These are phyloP conservation scores for Pestalotiopsis sp. DNA, from an alignment of 2,329 filamentous ascomycete genomes.

Conservation along the genomic window DNA sequence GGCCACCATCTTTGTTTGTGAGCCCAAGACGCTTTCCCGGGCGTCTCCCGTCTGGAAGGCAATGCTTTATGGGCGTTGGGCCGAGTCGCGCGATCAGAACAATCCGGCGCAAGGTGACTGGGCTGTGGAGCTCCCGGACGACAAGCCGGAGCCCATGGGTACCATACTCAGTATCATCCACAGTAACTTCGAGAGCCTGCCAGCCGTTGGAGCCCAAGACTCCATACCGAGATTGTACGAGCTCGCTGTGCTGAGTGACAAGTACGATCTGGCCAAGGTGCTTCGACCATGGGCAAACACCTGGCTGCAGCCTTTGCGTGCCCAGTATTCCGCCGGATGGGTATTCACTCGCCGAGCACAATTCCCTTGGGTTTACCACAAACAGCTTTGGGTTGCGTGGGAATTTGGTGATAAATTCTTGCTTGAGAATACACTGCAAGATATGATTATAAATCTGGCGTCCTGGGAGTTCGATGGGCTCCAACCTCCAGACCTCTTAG, in stretches of 20 bases:
- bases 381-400: not conserved
- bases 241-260: slow-evolving; percentile 30
- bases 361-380: not conserved
- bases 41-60: slow-evolving; percentile 25
- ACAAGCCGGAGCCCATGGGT: slow-evolving; percentile 28
- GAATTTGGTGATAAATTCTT: not conserved
- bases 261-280: slow-evolving; percentile 30
- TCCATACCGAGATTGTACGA: slow-evolving; percentile 22
- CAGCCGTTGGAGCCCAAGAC: not conserved
- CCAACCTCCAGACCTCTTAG: not conserved
- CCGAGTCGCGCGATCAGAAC: slow-evolving; percentile 20
- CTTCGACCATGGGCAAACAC: slow-evolving; percentile 26
- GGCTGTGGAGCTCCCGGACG: slow-evolving; percentile 31
- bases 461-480: not conserved
- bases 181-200: slow-evolving; percentile 21
- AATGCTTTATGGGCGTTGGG: slow-evolving; percentile 27
- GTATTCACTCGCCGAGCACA: no score
- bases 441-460: not conserved
- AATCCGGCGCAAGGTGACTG: slow-evolving; percentile 18
- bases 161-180: slow-evolving; percentile 36
- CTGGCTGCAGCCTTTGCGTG: not conserved
- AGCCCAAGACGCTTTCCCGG: slow-evolving; percentile 24
- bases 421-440: not conserved
- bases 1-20: slow-evolving; percentile 22
- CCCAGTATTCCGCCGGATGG: not conserved